Evolutionary conservation across 2,329 filamentous ascomycete species (phyloP).

Genomic region (Chaetomium olivaceum): DNA sequence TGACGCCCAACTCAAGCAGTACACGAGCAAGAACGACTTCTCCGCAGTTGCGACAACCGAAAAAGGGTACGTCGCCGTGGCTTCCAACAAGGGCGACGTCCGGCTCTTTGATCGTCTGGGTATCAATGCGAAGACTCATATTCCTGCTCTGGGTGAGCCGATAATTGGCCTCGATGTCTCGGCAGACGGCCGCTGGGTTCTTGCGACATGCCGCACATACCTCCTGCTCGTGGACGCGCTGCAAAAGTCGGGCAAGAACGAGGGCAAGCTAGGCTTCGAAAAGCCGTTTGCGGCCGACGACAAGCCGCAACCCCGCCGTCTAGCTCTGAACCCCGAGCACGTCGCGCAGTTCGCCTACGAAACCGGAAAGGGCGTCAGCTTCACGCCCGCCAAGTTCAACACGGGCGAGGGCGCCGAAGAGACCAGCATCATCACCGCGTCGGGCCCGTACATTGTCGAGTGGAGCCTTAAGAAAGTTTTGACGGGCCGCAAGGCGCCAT

Average conservation of each 20-base stretch:
- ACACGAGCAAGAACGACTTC: slow-evolving; percentile 95
- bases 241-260: slow-evolving; percentile 92
- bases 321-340: slow-evolving; percentile 85
- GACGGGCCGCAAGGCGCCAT: slow-evolving; percentile 77
- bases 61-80: slow-evolving; percentile 94
- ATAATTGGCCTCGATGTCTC: slow-evolving; percentile 95
- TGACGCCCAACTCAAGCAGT: slow-evolving; percentile 90
- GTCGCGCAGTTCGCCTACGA: slow-evolving; percentile 98
- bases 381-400: slow-evolving; percentile 93
- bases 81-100: slow-evolving; percentile 95
- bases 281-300: slow-evolving; percentile 87
- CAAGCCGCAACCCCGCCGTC: slow-evolving; percentile 89
- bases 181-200: slow-evolving; percentile 91
- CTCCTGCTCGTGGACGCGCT: slow-evolving; percentile 88
- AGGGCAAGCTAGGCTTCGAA: slow-evolving; percentile 97
- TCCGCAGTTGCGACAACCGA: slow-evolving; percentile 92
- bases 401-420: slow-evolving; percentile 77
- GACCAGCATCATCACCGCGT: slow-evolving; percentile 94
- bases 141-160: slow-evolving; percentile 90
- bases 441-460: slow-evolving; percentile 93
- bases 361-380: slow-evolving; percentile 80
- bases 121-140: slow-evolving; percentile 95
- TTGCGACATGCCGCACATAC: slow-evolving; percentile 92
- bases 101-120: slow-evolving; percentile 94
- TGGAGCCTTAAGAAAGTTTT: slow-evolving; percentile 94